Percentiles rank a stretch among this genome's conserved stretches.
phyloP scores from a whole-genome alignment of 2,329 filamentous ascomycete genomes.

The Penicillium verrucosum region DNA sequence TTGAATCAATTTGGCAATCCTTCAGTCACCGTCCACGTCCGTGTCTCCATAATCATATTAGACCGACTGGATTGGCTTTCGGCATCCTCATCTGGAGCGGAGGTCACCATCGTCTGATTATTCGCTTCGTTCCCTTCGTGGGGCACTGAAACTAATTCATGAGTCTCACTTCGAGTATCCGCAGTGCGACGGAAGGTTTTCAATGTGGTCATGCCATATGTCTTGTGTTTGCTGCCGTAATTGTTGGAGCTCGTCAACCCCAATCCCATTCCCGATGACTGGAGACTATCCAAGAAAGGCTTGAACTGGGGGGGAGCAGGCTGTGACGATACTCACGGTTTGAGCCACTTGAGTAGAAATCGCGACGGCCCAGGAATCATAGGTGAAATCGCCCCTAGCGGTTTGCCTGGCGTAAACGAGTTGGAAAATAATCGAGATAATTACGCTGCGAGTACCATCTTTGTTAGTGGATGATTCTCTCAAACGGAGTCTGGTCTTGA shows the following conservation, averaged over 20 bases:
- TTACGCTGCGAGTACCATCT: conserved; percentile 14
- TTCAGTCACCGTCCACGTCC: conserved; percentile 25
- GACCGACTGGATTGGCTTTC: conserved; percentile 28
- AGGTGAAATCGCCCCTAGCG: conserved; percentile 17
- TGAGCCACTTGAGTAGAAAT: conserved; percentile 21
- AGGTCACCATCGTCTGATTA: conserved; percentile 15
- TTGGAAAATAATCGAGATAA: conserved; percentile 24
- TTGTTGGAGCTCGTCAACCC: conserved; percentile 12
- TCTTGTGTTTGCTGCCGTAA: conserved; percentile 16
- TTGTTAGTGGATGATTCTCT: background rate
- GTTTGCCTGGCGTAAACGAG: conserved; percentile 17
- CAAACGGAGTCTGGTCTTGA: background rate
- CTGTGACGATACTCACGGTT: conserved; percentile 28
- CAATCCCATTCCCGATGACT: conserved; percentile 29
- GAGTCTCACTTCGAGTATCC: conserved; percentile 11
- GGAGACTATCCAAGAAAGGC: conserved; percentile 30
- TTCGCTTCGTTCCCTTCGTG: conserved; percentile 7
- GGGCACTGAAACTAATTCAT: conserved; percentile 15
- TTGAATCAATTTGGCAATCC: background rate
- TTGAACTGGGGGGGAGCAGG: conserved; percentile 34
- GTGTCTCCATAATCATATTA: conserved; percentile 27
- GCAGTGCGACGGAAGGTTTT: conserved; percentile 7
- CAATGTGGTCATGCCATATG: conserved; percentile 12
- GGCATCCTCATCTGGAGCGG: conserved; percentile 19
- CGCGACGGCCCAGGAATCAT: conserved; percentile 21